Evolutionary conservation across 1,284 basidiomycete genomes (phyloP), one percentile per base, ranked within the genome.

Genomic region (Stygiomarasmius scandens): DNA sequence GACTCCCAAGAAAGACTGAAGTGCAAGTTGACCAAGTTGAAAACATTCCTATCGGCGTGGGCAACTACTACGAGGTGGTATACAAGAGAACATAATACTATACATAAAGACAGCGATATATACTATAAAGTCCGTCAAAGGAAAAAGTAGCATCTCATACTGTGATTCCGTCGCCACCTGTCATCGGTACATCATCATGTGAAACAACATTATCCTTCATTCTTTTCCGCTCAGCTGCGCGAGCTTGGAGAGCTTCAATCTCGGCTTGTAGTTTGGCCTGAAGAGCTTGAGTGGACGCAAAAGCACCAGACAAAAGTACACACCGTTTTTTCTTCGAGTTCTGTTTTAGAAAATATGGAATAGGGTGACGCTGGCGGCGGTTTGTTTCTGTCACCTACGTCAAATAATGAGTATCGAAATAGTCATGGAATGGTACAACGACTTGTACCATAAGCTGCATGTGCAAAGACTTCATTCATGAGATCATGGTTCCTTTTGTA

Each of bases 401-500:
- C 2, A 24, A 6, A 36, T n/a, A 55, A 2, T 19, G n/a, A 9
- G 53, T 34, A 27, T 10, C 47, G 32, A 24, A 50, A 23, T 44
- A 25, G 49, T 9, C 53, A 45, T 36, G 59, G 11, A 34, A 43
- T 36, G 22, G 19, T 8, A 57, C 14, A 68, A 32, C 12, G 6
- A 6, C 29, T 12, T 76, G 57, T 62, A 87, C 90, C 81, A 64
- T 84, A 87, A 0, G 86, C 86, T 20, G 90, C 89, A 60, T 81
- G 77, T 64, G 77, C 79, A 69, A 93, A 92, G 0, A 93, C 85
- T 49, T 89, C 87, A 64, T 88, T 87, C 88, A 92, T 91, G 62
- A 86, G 76, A 52, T 92, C 90, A 63, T 92, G 89, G 66, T 93
- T 93, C 10, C 90, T 81, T 61, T 80, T 82, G 67, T 91, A 93